phyloP scores from a whole-genome alignment of 768 basidiomycete genomes.

The Leccinum barrowsii region DNA sequence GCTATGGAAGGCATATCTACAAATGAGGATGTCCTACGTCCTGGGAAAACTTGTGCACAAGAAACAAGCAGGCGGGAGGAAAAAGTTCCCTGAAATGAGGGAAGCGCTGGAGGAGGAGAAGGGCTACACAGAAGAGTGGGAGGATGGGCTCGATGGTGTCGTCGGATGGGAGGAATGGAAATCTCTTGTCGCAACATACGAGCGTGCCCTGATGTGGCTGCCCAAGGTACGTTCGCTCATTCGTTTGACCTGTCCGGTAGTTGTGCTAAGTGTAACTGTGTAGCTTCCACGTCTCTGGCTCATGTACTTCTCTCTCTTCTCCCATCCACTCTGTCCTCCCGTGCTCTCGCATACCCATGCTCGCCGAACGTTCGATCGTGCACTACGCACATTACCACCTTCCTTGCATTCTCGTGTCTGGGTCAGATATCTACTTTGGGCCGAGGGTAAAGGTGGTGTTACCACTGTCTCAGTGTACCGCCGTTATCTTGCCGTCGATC shows the following conservation, averaged over 20 bases:
- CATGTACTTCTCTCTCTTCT: slow-evolving; percentile 86
- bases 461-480: slow-evolving; percentile 82
- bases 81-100: slow-evolving; percentile 89
- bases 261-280: slow-evolving; percentile 3
- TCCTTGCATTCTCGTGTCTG: slow-evolving; percentile 90
- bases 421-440: slow-evolving; percentile 91
- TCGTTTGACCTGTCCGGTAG: neutral
- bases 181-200: slow-evolving; percentile 79
- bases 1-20: slow-evolving; percentile 91
- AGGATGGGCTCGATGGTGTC: slow-evolving; percentile 78
- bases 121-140: slow-evolving; percentile 81
- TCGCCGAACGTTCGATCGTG: slow-evolving; percentile 90
- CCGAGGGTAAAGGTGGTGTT: slow-evolving; percentile 75
- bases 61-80: slow-evolving; percentile 81
- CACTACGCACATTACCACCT: slow-evolving; percentile 88
- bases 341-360: slow-evolving; percentile 85
- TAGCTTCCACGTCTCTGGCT: slow-evolving; percentile 94
- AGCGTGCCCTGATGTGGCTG: slow-evolving; percentile 92
- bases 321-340: slow-evolving; percentile 86
- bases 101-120: slow-evolving; percentile 85
- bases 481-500: slow-evolving; percentile 82
- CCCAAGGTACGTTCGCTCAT: slow-evolving; percentile 61
- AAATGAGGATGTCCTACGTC: slow-evolving; percentile 80
- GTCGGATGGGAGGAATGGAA: slow-evolving; percentile 99
- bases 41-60: slow-evolving; percentile 69